Conservation (phyloP, 2,329 filamentous ascomycete genomes). For the Cadophora sp. region DNA sequence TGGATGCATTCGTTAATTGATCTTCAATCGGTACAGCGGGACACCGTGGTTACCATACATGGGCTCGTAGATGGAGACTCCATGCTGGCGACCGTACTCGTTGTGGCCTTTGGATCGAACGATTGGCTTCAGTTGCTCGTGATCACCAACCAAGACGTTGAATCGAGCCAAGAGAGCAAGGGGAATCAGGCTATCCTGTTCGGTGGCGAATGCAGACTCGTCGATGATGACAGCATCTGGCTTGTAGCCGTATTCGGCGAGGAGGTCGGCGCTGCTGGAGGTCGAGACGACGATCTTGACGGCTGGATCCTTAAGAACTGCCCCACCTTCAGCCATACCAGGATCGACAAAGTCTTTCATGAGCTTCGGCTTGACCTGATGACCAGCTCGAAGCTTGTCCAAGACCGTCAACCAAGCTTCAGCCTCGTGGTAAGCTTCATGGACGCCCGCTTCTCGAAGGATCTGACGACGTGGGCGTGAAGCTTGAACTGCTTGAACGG, state of each 20-base stretch:
- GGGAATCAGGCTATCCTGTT: conserved; percentile 12
- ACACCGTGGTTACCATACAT: background rate
- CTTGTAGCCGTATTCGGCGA: background rate
- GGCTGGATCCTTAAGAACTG: background rate
- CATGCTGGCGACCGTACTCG: conserved; percentile 8
- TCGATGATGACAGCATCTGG: conserved; percentile 14
- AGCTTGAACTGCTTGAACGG: background rate
- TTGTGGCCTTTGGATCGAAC: conserved; percentile 9
- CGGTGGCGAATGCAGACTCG: conserved; percentile 20
- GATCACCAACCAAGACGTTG: conserved; percentile 22
- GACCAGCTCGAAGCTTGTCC: background rate
- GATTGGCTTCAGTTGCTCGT: conserved; percentile 14
- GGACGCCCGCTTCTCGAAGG: background rate
- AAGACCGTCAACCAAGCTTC: conserved; percentile 6
- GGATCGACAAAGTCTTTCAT: conserved; percentile 3
- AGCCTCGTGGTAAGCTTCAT: background rate
- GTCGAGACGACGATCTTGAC: conserved; percentile 24
- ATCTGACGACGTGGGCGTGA: background rate
- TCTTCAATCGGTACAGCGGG: conserved; percentile 20
- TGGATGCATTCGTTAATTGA: conserved; percentile 29
- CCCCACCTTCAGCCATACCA: background rate
- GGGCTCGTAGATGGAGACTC: conserved; percentile 17
- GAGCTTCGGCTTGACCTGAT: background rate
- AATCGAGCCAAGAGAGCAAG: background rate
- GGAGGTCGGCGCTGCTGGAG: conserved; percentile 9